These are phyloP conservation scores for Mycogone perniciosa DNA, from an alignment of 2,329 filamentous ascomycete genomes.

Conservation along the genomic window DNA sequence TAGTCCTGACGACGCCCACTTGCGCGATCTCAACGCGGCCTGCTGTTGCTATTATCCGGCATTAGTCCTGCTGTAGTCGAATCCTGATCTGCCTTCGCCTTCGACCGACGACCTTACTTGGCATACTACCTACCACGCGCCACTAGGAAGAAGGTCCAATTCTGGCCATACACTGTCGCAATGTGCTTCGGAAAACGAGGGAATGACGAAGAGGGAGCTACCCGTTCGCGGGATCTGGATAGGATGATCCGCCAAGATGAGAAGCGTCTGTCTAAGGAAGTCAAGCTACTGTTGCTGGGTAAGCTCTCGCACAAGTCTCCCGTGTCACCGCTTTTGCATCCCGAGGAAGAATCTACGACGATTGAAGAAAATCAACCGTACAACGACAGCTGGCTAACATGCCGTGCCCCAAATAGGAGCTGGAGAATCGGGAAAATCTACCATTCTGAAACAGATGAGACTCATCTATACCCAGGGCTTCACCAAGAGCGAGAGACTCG, in stretches of 20 bases:
- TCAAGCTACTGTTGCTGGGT: slow-evolving; percentile 93
- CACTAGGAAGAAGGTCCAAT: not conserved
- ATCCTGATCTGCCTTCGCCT: not conserved
- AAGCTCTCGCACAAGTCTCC: slow-evolving; percentile 12
- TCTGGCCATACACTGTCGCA: slow-evolving; percentile 11
- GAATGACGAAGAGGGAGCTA: slow-evolving; percentile 41
- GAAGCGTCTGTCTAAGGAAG: slow-evolving; percentile 77
- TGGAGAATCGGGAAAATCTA: slow-evolving; percentile 86
- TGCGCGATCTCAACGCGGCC: too few relatives aligned
- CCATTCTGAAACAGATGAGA: slow-evolving; percentile 98
- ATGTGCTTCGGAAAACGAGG: slow-evolving; percentile 62
- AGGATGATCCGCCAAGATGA: slow-evolving; percentile 79
- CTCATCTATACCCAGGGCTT: slow-evolving; percentile 94
- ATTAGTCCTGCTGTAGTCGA: too few relatives aligned
- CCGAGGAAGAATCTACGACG: not conserved
- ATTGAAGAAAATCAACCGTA: too few relatives aligned
- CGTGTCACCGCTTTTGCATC: not conserved
- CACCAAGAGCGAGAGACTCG: slow-evolving; percentile 78
- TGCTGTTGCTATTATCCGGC: too few relatives aligned
- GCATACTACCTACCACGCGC: not conserved
- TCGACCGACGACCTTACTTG: not conserved
- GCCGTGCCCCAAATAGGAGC: slow-evolving; percentile 56
- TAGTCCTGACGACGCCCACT: too few relatives aligned
- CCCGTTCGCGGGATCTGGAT: slow-evolving; percentile 73
- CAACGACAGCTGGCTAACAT: slow-evolving; percentile 9